A percentile compares a stretch with the other conserved stretches of the same genome.
Conservation (phyloP, 805 yeast genomes). For the Ogataea parapolymorpha region DNA sequence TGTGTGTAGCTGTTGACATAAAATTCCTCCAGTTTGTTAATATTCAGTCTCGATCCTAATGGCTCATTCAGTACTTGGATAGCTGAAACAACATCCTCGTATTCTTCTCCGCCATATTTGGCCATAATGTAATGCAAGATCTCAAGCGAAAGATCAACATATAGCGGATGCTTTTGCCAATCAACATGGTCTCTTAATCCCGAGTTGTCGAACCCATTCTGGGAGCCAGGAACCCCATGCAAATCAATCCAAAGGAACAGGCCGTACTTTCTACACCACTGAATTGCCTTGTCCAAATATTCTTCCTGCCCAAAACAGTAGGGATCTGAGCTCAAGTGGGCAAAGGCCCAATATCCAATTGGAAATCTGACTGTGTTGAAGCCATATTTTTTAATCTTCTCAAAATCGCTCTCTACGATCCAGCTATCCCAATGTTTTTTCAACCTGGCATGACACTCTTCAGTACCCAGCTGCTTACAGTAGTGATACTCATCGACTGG, state of each 20-base stretch:
- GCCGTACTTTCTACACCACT: conserved; percentile 60
- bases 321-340: conserved; percentile 49
- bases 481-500: conserved; percentile 63
- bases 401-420: conserved; percentile 58
- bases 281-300: conserved; percentile 61
- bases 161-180: conserved; percentile 40
- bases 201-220: conserved; percentile 82
- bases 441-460: conserved; percentile 41
- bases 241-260: conserved; percentile 72
- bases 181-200: conserved; percentile 55
- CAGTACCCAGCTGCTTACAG: conserved; percentile 47
- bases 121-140: conserved; percentile 48
- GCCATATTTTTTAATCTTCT: conserved; percentile 47
- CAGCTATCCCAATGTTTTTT: conserved; percentile 55
- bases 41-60: conserved; percentile 48
- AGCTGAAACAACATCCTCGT: conserved; percentile 60
- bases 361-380: conserved; percentile 74
- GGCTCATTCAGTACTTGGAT: conserved; percentile 75
- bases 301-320: conserved; percentile 63
- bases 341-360: conserved; percentile 80
- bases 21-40: conserved; percentile 39
- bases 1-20: conserved; percentile 41
- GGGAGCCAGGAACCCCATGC: conserved; percentile 83
- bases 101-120: conserved; percentile 48
- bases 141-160: conserved; percentile 46